Evolutionary conservation across 2,329 filamentous ascomycete species (phyloP).

Genomic region (Aspergillus pseudonomiae): DNA sequence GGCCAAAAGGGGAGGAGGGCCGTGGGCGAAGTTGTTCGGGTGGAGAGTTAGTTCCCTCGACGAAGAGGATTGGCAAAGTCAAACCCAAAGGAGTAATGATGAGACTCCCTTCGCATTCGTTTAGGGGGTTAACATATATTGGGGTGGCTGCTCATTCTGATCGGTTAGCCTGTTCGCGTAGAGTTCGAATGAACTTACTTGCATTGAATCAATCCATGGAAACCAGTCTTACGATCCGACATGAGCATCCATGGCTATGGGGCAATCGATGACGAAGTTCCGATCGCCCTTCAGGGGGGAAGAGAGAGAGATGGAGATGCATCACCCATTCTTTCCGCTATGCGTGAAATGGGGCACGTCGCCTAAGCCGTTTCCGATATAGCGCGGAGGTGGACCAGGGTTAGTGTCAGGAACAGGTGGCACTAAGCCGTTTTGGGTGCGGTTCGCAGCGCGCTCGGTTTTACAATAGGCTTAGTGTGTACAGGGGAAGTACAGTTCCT

Average conservation of each 20-base stretch:
- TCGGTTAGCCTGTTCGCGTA: not conserved
- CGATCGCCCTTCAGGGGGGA: not conserved
- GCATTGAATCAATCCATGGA: no score
- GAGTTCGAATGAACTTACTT: not conserved
- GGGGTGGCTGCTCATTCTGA: not conserved
- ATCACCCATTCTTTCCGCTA: not conserved
- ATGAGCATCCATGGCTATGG: not conserved
- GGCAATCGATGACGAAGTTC: not conserved
- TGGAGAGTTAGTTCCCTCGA: conserved; percentile 20
- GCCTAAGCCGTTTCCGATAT: not conserved
- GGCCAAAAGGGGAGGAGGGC: conserved; percentile 17
- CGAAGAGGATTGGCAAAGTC: conserved; percentile 19
- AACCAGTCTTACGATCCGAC: not conserved
- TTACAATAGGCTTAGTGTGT: not conserved
- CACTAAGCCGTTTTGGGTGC: conserved; percentile 11
- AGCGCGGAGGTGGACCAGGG: not conserved
- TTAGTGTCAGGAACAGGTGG: conserved; percentile 12
- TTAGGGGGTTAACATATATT: not conserved
- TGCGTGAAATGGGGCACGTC: not conserved
- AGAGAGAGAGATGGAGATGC: not conserved
- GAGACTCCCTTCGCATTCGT: not conserved
- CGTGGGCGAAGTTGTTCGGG: conserved; percentile 20
- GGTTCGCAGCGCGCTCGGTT: conserved; percentile 8
- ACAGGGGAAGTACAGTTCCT: not conserved
- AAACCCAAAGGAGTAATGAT: conserved; percentile 25